phyloP scores from a whole-genome alignment of 176 grass and related monocot species.

The Oryza australiensis region DNA sequence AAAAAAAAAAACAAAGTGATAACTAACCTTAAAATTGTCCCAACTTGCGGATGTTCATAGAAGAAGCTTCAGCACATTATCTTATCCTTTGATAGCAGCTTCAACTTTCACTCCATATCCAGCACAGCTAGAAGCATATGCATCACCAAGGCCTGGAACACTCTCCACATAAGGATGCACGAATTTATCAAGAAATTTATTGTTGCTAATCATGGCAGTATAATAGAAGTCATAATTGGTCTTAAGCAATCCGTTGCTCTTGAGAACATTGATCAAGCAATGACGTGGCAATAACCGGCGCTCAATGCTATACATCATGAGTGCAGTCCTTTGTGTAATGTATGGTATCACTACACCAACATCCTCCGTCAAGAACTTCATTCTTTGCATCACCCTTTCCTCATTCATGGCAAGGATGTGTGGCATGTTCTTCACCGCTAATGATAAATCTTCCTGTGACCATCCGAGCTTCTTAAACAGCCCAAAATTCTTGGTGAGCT shows the following conservation, averaged over 20 bases:
- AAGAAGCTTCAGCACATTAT: not conserved
- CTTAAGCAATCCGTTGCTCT: slow-evolving; percentile 21
- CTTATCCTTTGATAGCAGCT: not conserved
- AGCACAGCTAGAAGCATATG: slow-evolving; percentile 14
- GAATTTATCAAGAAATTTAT: slow-evolving; percentile 44
- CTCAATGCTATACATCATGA: slow-evolving; percentile 54
- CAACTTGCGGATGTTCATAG: not conserved
- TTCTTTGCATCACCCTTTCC: not conserved
- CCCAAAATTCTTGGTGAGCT: not conserved
- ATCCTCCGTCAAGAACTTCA: slow-evolving; percentile 25
- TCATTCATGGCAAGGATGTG: not conserved
- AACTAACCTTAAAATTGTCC: not conserved
- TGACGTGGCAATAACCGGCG: slow-evolving; percentile 44
- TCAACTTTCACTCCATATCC: not conserved
- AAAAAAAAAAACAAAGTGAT: too few species aligned
- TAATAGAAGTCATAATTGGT: slow-evolving; percentile 6
- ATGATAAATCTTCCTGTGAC: not conserved
- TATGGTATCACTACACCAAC: slow-evolving; percentile 22
- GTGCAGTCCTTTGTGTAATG: slow-evolving; percentile 20
- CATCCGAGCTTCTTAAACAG: not conserved
- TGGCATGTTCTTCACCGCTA: not conserved
- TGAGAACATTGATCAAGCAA: slow-evolving; percentile 44
- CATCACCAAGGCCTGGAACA: slow-evolving; percentile 15
- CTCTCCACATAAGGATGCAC: slow-evolving; percentile 22
- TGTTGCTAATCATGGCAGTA: not conserved